phyloP scores from a whole-genome alignment of 225 moss, liverwort and hornwort species.

The Marchantia paleacea region DNA sequence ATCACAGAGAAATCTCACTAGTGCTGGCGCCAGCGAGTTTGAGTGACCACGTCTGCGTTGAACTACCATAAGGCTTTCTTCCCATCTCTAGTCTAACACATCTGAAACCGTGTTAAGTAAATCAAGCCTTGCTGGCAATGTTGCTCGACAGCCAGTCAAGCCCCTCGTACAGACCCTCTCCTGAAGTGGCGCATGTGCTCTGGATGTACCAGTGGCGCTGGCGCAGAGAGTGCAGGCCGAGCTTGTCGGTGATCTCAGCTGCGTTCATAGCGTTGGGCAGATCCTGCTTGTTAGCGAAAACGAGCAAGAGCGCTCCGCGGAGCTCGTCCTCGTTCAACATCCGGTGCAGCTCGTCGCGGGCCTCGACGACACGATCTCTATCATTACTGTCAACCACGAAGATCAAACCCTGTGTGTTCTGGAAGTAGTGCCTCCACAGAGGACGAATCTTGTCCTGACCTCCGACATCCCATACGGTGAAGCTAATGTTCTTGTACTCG shows the following conservation, averaged over 20 bases:
- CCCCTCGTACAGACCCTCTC: conserved; percentile 53
- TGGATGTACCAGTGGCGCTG: conserved; percentile 48
- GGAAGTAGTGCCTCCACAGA: conserved; percentile 68
- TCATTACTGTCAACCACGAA: conserved; percentile 53
- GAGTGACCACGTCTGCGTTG: conserved; percentile 20
- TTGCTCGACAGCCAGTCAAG: conserved; percentile 46
- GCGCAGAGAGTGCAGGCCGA: conserved; percentile 32
- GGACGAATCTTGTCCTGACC: conserved; percentile 75
- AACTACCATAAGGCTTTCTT: conserved; percentile 20
- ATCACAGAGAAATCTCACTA: conserved; percentile 9
- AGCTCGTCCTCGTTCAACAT: conserved; percentile 37
- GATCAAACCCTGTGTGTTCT: conserved; percentile 47
- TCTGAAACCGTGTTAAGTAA: background rate
- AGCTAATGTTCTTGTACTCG: conserved; percentile 64
- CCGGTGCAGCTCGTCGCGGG: conserved; percentile 49
- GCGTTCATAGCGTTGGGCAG: conserved; percentile 40
- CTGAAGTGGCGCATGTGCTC: conserved; percentile 43
- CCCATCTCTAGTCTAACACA: conserved; percentile 20
- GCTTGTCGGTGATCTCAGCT: conserved; percentile 44
- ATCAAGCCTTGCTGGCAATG: conserved; percentile 24
- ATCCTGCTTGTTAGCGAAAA: conserved; percentile 66
- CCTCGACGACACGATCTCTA: conserved; percentile 37
- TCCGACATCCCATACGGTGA: conserved; percentile 83
- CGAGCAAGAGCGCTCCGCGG: conserved; percentile 37
- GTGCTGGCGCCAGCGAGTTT: conserved; percentile 16